phyloP scores from a whole-genome alignment of 139 green algal genomes.

The Mesotaenium endlicherianum region DNA sequence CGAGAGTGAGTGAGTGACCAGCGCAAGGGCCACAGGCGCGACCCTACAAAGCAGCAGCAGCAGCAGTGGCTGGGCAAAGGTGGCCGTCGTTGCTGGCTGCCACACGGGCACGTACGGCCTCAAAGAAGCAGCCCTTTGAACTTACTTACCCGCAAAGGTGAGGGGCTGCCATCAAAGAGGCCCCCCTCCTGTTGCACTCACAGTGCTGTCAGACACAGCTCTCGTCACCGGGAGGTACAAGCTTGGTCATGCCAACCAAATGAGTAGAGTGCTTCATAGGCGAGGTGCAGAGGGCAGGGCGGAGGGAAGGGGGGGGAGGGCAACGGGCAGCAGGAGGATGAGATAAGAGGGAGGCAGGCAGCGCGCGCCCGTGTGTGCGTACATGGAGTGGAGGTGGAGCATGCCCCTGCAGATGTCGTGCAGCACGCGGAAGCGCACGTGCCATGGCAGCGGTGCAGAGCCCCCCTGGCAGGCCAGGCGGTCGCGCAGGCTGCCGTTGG shows the following conservation, averaged over 20 bases:
- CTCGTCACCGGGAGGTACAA: no score
- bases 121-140: no score
- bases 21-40: no score
- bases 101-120: no score
- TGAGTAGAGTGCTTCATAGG: no score
- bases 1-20: neutral
- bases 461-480: conserved; percentile 23
- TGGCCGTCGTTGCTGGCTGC: no score
- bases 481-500: conserved; percentile 55
- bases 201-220: no score
- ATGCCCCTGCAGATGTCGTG: conserved; percentile 5
- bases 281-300: neutral
- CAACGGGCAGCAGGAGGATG: neutral
- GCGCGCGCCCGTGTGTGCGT: neutral
- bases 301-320: neutral
- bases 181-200: no score
- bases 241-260: no score
- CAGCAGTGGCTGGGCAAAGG: no score
- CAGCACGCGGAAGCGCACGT: conserved; percentile 23
- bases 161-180: no score
- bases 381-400: conserved; percentile 24
- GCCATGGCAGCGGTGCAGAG: conserved; percentile 35
- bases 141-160: no score
- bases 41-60: neutral
- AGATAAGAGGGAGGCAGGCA: neutral